Conservation (phyloP, 192 early-diverging fungal genomes). For the Mortierella hygrophila region DNA sequence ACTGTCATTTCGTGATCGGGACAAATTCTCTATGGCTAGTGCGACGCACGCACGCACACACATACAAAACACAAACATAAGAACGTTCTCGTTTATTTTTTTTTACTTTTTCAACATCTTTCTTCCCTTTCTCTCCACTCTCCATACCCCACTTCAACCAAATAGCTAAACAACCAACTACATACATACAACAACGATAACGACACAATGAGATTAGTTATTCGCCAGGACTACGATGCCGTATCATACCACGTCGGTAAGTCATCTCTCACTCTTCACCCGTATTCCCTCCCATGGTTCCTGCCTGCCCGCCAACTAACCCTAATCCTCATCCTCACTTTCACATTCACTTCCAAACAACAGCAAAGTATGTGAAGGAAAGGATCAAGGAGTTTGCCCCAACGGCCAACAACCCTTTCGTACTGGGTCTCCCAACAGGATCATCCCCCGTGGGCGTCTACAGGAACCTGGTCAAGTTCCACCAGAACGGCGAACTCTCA, state of each 20-base stretch:
- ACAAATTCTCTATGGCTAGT: too few species aligned
- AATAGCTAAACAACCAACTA: not conserved
- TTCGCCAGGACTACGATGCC: constrained; percentile 76
- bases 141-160: not conserved
- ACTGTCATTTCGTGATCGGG: not conserved
- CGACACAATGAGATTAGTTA: constrained; percentile 76
- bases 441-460: constrained; percentile 86
- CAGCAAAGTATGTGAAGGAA: constrained; percentile 84
- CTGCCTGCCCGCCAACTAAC: not conserved
- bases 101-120: not conserved
- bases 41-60: not conserved
- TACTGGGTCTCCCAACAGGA: constrained; percentile 88
- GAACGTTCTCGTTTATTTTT: not conserved
- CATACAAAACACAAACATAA: not conserved
- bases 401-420: constrained; percentile 81
- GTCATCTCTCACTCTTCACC: not conserved
- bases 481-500: constrained; percentile 72
- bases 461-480: constrained; percentile 79
- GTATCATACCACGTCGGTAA: constrained; percentile 77
- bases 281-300: not conserved
- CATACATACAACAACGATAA: constrained; percentile 5
- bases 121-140: not conserved
- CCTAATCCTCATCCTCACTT: not conserved
- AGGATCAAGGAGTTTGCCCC: constrained; percentile 83
- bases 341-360: not conserved